Conservation (phyloP, 192 early-diverging fungal species). For the Podila verticillata region DNA sequence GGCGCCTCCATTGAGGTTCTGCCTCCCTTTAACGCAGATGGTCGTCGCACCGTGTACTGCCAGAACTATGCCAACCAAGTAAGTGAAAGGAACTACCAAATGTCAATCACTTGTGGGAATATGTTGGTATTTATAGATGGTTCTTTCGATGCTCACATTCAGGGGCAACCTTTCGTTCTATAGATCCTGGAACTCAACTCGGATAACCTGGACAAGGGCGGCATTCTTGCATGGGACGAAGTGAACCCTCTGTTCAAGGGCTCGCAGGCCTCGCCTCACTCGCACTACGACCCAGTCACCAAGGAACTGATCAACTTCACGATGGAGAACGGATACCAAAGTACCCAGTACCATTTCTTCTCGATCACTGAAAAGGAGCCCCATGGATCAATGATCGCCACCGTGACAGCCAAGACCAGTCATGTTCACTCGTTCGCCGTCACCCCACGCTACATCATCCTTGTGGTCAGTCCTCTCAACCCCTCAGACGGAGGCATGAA, state of each 20-base stretch:
- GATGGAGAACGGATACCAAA: constrained; percentile 77
- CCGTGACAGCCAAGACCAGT: constrained; percentile 69
- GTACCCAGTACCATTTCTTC: constrained; percentile 74
- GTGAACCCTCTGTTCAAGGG: constrained; percentile 74
- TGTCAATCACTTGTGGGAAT: background rate
- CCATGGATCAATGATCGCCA: constrained; percentile 69
- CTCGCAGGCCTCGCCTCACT: constrained; percentile 71
- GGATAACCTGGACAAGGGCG: constrained; percentile 67
- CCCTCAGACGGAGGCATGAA: constrained; percentile 68
- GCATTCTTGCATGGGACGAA: constrained; percentile 67
- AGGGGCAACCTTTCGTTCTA: background rate
- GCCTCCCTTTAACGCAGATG: constrained; percentile 65
- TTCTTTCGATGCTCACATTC: background rate
- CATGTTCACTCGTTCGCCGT: constrained; percentile 82
- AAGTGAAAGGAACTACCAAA: constrained; percentile 2
- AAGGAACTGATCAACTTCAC: constrained; percentile 80
- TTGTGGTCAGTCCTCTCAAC: constrained; percentile 66
- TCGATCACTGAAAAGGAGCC: constrained; percentile 69
- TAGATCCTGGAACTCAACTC: constrained; percentile 75
- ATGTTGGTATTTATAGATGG: background rate
- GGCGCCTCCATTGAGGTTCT: constrained; percentile 65
- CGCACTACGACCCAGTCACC: constrained; percentile 72
- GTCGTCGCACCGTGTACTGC: constrained; percentile 70
- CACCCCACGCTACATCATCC: constrained; percentile 77
- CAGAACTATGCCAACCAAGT: constrained; percentile 75